These are phyloP conservation scores for Remersonia thermophila DNA, from an alignment of 2,329 filamentous ascomycete species.

Conservation along the genomic window DNA sequence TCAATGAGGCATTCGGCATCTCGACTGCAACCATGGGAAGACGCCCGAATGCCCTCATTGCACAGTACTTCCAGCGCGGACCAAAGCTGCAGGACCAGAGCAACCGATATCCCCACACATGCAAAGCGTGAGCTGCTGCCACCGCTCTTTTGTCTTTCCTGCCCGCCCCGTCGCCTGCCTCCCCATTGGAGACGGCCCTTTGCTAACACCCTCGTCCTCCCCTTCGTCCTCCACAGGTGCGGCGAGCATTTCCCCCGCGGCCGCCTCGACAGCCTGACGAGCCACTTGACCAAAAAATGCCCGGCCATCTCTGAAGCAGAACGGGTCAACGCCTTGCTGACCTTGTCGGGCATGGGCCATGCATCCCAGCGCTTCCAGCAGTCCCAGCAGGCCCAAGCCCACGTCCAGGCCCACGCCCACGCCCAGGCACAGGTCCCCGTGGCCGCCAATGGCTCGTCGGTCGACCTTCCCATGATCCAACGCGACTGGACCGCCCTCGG, in stretches of 20 bases:
- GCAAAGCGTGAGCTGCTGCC: conserved; percentile 43
- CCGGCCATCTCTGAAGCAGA: conserved; percentile 64
- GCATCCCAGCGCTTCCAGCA: conserved; percentile 24
- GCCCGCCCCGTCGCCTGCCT: background rate
- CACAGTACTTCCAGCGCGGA: conserved; percentile 79
- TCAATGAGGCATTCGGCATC: conserved; percentile 9
- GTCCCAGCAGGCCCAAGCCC: conserved; percentile 15
- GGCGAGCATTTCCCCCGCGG: conserved; percentile 86
- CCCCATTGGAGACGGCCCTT: conserved; percentile 1
- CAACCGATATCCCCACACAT: conserved; percentile 85
- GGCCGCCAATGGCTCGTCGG: conserved; percentile 15
- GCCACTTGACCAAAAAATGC: conserved; percentile 78
- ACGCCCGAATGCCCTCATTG: conserved; percentile 71
- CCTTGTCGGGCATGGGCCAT: conserved; percentile 57
- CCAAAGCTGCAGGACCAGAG: conserved; percentile 78
- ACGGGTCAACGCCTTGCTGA: conserved; percentile 60
- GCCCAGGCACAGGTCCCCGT: conserved; percentile 14
- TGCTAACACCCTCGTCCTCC: background rate
- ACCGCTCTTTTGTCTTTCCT: conserved; percentile 5
- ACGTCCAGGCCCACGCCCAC: conserved; percentile 17
- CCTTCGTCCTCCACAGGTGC: conserved; percentile 31
- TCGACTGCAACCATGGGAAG: conserved; percentile 42
- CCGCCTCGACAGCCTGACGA: conserved; percentile 68
- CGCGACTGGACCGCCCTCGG: conserved; percentile 65
- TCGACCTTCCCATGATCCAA: conserved; percentile 29